These are phyloP conservation scores for Oryza glaberrima DNA, from an alignment of 176 grass and related monocot species.

Conservation along the genomic window DNA sequence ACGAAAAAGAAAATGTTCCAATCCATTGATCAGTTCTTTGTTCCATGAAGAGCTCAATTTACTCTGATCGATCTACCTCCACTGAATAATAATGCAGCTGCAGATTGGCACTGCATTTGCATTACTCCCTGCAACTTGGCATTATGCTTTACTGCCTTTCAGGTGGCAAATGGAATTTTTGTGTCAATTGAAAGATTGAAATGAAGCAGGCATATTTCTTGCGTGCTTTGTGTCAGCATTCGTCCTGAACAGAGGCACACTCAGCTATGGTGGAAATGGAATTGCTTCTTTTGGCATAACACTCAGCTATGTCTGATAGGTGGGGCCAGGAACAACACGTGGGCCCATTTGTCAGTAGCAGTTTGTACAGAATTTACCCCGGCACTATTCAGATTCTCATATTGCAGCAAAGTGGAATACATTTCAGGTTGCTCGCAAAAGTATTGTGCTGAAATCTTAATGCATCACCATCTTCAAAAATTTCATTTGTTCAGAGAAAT, in stretches of 20 bases:
- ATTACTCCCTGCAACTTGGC: conserved; percentile 26
- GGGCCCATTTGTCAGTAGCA: not conserved
- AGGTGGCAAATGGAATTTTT: conserved; percentile 35
- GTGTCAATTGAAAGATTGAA: conserved; percentile 4
- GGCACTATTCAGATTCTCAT: not conserved
- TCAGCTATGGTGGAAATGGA: not conserved
- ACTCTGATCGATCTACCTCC: not conserved
- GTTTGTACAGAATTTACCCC: not conserved
- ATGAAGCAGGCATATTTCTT: conserved; percentile 11
- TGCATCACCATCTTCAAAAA: not conserved
- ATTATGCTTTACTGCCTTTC: conserved; percentile 25
- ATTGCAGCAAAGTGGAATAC: not conserved
- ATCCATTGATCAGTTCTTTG: conserved; percentile 15
- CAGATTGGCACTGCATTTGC: not conserved
- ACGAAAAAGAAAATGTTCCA: not conserved
- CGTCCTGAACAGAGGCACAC: not conserved
- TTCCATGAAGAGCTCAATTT: conserved; percentile 14
- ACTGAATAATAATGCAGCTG: conserved; percentile 8
- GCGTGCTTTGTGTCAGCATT: conserved; percentile 23
- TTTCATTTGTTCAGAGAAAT: not conserved
- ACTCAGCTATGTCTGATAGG: not conserved
- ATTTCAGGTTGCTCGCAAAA: not conserved
- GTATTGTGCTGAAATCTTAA: not conserved
- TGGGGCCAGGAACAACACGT: not conserved
- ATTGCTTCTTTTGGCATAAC: conserved; percentile 2